Conservation (phyloP, 1,284 basidiomycete genomes). For the Rhodotorula sp. region DNA sequence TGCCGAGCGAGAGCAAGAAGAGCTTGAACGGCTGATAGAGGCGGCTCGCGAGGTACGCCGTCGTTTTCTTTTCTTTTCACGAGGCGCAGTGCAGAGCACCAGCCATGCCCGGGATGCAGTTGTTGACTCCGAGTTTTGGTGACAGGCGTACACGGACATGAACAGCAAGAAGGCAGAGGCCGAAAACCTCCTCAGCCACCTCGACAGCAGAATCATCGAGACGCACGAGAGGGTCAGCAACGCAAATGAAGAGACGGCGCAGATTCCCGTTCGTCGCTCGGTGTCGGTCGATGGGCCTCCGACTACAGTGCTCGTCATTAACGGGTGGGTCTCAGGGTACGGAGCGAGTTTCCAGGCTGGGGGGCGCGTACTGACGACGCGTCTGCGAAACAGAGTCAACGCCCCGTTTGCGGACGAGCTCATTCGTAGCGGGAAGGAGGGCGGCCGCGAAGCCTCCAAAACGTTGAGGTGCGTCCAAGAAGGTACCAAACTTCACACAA, state of each 20-base stretch:
- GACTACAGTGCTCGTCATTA: background rate
- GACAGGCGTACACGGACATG: background rate
- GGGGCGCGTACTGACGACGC: too few species aligned
- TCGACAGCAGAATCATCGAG: background rate
- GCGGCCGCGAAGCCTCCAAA: background rate
- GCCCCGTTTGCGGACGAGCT: conserved; percentile 7
- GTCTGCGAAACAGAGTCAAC: background rate
- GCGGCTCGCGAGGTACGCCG: background rate
- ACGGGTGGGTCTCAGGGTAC: background rate
- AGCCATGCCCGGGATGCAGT: too few species aligned
- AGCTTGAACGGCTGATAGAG: background rate
- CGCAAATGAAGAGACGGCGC: background rate
- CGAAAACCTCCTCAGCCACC: background rate
- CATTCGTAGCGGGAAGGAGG: background rate
- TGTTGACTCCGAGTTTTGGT: rapidly evolving
- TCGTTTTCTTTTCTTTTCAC: rapidly evolving
- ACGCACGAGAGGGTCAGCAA: background rate
- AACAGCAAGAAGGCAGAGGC: background rate
- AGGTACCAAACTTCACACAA: rapidly evolving
- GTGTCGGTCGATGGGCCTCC: background rate
- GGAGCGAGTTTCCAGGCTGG: background rate
- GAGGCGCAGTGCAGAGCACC: too few species aligned
- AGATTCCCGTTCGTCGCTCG: background rate
- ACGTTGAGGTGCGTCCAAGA: background rate
- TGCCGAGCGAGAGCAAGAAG: background rate